Percentiles rank a stretch among this genome's conserved stretches.
Evolutionary conservation across 306 rosid genomes (phyloP).

Genomic region (Citrullus colocynthis): DNA sequence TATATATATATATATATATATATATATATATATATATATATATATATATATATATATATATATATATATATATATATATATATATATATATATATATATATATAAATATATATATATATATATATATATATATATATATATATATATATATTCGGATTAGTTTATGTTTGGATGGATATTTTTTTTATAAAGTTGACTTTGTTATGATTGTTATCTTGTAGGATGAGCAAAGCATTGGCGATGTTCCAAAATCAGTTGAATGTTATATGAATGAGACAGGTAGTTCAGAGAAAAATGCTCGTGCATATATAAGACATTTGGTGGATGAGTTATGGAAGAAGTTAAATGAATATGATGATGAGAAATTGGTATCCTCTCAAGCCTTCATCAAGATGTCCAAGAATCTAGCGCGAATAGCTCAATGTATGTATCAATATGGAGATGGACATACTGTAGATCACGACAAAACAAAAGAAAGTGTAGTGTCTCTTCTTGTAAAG

Average conservation of each 20-base stretch:
- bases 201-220: not conserved
- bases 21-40: too few relatives aligned
- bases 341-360: not conserved
- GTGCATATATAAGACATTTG: not conserved
- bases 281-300: not conserved
- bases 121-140: too few relatives aligned
- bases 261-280: not conserved
- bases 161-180: not conserved
- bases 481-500: not conserved
- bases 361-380: not conserved
- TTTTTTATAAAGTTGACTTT: not conserved
- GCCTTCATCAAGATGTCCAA: not conserved
- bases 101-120: too few relatives aligned
- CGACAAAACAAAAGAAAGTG: not conserved
- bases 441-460: not conserved
- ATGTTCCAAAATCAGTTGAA: constrained; percentile 9
- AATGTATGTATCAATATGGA: constrained; percentile 3
- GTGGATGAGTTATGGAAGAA: not conserved
- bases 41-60: too few relatives aligned
- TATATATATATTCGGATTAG: too few relatives aligned
- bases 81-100: too few relatives aligned
- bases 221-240: constrained; percentile 4
- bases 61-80: too few relatives aligned
- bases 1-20: too few relatives aligned
- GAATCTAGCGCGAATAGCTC: not conserved